phyloP scores from a whole-genome alignment of 208 protist species.

The Trypanosoma caninum region DNA sequence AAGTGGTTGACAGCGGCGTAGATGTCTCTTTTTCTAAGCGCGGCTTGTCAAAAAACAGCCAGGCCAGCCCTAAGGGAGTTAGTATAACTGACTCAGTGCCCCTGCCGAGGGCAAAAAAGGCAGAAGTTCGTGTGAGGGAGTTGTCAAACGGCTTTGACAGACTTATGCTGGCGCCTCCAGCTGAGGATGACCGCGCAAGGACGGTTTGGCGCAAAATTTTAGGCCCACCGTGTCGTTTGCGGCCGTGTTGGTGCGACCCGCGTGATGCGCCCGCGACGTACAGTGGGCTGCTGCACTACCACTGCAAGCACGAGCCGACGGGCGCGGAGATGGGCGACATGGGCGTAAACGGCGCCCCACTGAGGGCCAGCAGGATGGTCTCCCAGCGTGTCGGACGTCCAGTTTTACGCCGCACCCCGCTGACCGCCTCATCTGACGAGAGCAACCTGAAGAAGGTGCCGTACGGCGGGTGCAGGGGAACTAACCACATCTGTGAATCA shows the following conservation, averaged over 20 bases:
- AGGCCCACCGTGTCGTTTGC: conserved; percentile 30
- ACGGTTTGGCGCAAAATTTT: conserved; percentile 18
- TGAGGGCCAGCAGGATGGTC: background rate
- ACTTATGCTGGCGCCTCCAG: background rate
- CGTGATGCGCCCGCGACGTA: conserved; percentile 44
- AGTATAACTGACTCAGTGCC: background rate
- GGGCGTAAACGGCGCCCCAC: conserved; percentile 1
- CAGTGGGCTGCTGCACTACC: conserved; percentile 75
- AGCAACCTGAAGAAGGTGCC: conserved; percentile 9
- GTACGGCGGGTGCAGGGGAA: conserved; percentile 69
- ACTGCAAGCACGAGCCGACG: conserved; percentile 54
- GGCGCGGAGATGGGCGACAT: conserved; percentile 18
- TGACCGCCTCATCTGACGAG: background rate
- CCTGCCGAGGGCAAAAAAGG: background rate
- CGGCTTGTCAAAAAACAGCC: no score
- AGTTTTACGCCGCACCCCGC: background rate
- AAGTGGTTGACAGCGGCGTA: no score
- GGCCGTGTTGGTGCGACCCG: conserved; percentile 82
- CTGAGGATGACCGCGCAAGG: background rate
- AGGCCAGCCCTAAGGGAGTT: background rate
- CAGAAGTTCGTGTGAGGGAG: conserved; percentile 6
- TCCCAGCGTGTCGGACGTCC: background rate
- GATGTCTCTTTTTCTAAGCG: no score
- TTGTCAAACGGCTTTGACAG: conserved; percentile 37
- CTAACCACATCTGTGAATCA: conserved; percentile 57